Percentiles rank a stretch among this genome's conserved stretches.
Conservation (phyloP, 1,284 basidiomycete species). For the Rhodofomes roseus region DNA sequence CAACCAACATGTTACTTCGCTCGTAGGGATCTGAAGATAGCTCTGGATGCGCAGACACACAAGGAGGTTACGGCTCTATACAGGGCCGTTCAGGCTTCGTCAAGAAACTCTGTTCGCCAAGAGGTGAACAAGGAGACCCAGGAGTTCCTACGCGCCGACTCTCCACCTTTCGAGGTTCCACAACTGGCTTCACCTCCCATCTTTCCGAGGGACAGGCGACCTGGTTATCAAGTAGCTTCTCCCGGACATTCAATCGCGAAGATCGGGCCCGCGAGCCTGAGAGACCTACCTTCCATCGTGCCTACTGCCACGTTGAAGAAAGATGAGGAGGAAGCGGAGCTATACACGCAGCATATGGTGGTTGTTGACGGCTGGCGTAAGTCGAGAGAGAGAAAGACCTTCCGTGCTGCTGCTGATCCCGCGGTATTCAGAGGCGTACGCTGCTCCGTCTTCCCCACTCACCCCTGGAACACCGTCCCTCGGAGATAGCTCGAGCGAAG, state of each 20-base stretch:
- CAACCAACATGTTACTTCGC: background rate
- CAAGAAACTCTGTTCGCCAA: background rate
- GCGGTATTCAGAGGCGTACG: constrained; percentile 9
- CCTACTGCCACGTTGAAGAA: constrained; percentile 25
- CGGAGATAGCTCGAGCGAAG: constrained; percentile 29
- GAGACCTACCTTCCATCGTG: constrained; percentile 27
- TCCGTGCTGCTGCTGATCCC: background rate
- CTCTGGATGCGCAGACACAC: constrained; percentile 27
- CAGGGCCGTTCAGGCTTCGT: constrained; percentile 11
- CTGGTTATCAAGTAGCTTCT: constrained; percentile 13
- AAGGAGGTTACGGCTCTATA: constrained; percentile 17
- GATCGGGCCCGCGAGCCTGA: constrained; percentile 19
- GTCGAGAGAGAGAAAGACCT: background rate
- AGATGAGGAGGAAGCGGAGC: constrained; percentile 37
- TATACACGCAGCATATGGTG: constrained; percentile 44
- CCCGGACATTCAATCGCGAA: background rate
- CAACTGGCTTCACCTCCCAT: constrained; percentile 37
- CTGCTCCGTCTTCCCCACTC: constrained; percentile 20
- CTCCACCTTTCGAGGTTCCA: constrained; percentile 29
- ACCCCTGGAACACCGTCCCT: constrained; percentile 31
- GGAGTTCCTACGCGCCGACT: constrained; percentile 31
- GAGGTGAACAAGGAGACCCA: constrained; percentile 20
- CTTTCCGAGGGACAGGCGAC: constrained; percentile 38
- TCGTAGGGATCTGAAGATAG: constrained; percentile 31
- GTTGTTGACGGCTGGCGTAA: constrained; percentile 58